phyloP scores from a whole-genome alignment of 495 filamentous ascomycete species.

The Ascobolus immersus region DNA sequence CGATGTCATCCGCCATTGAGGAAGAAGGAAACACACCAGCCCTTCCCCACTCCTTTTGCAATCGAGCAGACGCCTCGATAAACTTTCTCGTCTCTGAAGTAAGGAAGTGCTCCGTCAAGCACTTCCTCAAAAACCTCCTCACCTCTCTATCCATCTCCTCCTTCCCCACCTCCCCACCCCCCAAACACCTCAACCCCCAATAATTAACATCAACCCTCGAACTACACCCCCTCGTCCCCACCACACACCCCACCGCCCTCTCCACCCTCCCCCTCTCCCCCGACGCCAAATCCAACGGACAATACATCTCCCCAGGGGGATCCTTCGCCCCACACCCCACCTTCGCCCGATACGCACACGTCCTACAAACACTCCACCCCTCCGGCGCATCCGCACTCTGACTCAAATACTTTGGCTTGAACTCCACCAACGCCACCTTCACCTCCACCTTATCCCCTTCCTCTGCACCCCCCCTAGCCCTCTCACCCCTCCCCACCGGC shows the following conservation, averaged over 20 bases:
- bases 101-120: not conserved
- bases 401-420: conserved; percentile 85
- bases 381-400: conserved; percentile 59
- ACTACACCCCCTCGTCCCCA: too few relatives aligned
- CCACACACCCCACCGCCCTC: not conserved
- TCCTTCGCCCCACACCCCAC: conserved; percentile 15
- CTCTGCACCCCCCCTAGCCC: conserved; percentile 6
- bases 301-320: conserved; percentile 21
- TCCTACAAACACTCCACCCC: conserved; percentile 49
- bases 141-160: not conserved
- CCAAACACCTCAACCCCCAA: too few relatives aligned
- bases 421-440: conserved; percentile 31
- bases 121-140: not conserved
- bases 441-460: conserved; percentile 13
- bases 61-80: too few relatives aligned
- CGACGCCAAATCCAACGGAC: conserved; percentile 32
- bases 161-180: too few relatives aligned
- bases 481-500: not conserved
- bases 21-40: too few relatives aligned
- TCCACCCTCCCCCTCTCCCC: conserved; percentile 15
- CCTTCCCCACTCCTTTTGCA: too few relatives aligned
- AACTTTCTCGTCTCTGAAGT: too few relatives aligned
- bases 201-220: too few relatives aligned
- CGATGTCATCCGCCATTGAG: too few relatives aligned
- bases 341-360: conserved; percentile 46